These are phyloP conservation scores for Globisporangium apiculatum DNA, from an alignment of 352 stramenopile genomes.

Conservation along the genomic window DNA sequence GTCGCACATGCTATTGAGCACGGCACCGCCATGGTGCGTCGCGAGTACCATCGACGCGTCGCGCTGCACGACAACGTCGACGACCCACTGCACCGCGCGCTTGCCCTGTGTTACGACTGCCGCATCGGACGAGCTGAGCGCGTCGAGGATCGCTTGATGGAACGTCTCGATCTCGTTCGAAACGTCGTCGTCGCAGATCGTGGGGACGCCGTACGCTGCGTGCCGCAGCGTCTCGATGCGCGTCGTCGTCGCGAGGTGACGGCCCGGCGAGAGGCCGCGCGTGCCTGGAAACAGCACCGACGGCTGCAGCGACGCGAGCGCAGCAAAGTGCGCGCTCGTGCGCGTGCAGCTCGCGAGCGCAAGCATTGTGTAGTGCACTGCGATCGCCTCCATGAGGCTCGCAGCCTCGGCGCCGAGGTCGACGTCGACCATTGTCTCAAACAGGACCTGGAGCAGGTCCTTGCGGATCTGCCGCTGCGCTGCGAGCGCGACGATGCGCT, in stretches of 20 bases:
- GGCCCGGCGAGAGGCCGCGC: conserved; percentile 66
- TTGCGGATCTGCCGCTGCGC: conserved; percentile 38
- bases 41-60: conserved; percentile 29
- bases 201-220: conserved; percentile 60
- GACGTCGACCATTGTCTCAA: conserved; percentile 69
- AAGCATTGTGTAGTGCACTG: conserved; percentile 45
- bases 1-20: conserved; percentile 76
- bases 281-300: conserved; percentile 72
- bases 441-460: conserved; percentile 52
- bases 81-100: conserved; percentile 36
- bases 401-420: conserved; percentile 58
- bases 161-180: conserved; percentile 63
- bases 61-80: conserved; percentile 34
- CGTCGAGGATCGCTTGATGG: conserved; percentile 50
- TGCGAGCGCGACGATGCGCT: conserved; percentile 41
- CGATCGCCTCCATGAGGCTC: conserved; percentile 47
- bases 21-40: conserved; percentile 47
- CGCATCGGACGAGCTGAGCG: conserved; percentile 53
- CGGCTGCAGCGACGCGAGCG: conserved; percentile 61
- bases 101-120: conserved; percentile 54
- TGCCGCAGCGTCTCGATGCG: conserved; percentile 74
- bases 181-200: conserved; percentile 40
- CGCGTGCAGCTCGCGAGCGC: conserved; percentile 44
- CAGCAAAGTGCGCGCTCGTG: conserved; percentile 53
- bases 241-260: conserved; percentile 71